Evolutionary conservation across 805 yeast species (phyloP), one percentile per base, ranked within the genome.

Genomic region (Brettanomyces custersianus): DNA sequence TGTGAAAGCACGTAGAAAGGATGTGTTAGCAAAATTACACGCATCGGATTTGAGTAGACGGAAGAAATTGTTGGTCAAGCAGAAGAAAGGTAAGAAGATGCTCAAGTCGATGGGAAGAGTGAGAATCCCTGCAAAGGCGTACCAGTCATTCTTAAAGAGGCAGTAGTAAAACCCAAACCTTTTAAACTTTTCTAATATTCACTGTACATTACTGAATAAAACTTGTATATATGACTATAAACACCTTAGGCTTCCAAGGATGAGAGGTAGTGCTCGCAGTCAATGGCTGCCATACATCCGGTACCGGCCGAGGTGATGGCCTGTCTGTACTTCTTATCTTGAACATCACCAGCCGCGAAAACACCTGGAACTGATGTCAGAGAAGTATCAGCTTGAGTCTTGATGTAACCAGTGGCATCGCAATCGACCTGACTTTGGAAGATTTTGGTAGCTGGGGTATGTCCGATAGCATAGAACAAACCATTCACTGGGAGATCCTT

Each of bases 251-350:
- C 29, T 21, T 83, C 94, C 36, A 47, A 45, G 29, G 57, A 38
- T 31, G 90, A 65, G 43, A 88, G 59, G 60, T 71, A 82, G 60
- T 76, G 80, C 67, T 88, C 96, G 55, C 90, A 85, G 54, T 92
- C 97, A 43, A 92, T 73, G 41, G 95, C 98, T 52, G 98, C 98
- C 96, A 88, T 90, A 72, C 98, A 92, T 45, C 98, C 98, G 44
- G 95, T 74, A 56, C 98, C 98, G n/a, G 98, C 98, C 60, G 96
- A 87, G 29, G 98, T 92, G 57, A 92, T 86, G 40, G 98, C 98
- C 70, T 92, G 98, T 77, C 98, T 85, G 66, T 90, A 92, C 59
- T 74, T 76, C 62, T 85, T 80, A 65, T 92, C 98, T 66, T 92
- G 98, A 39, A 92, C 98, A 57, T 92, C 98, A 65, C 98, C 98